phyloP scores from a whole-genome alignment of 306 rosid genomes.

The Sesbania bispinosa region DNA sequence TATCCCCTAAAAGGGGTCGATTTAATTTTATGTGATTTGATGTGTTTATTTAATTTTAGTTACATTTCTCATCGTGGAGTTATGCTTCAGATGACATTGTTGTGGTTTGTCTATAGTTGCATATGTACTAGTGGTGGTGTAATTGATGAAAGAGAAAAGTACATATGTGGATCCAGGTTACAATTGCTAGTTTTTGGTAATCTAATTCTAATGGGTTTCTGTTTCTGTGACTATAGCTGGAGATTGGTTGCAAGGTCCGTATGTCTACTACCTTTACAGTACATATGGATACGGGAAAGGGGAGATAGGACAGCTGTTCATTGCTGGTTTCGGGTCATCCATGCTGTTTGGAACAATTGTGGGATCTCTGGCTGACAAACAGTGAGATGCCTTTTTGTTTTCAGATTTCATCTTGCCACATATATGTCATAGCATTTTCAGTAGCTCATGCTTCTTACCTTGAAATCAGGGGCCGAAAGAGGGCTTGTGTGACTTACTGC shows the following conservation, averaged over 20 bases:
- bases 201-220: slow-evolving; percentile 37
- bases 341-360: slow-evolving; percentile 97
- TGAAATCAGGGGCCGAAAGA: slow-evolving; percentile 98
- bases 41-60: too few relatives aligned
- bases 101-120: neutral
- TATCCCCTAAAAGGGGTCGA: too few relatives aligned
- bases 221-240: slow-evolving; percentile 70
- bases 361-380: slow-evolving; percentile 98
- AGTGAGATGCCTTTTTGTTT: too few relatives aligned
- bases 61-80: neutral
- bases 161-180: slow-evolving; percentile 4
- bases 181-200: slow-evolving; percentile 10
- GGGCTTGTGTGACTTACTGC: slow-evolving; percentile 95
- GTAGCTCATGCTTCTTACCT: too few relatives aligned
- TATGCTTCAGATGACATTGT: neutral
- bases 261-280: slow-evolving; percentile 92
- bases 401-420: too few relatives aligned
- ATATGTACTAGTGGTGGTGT: neutral
- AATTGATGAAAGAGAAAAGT: neutral
- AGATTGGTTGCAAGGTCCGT: slow-evolving; percentile 99
- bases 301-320: slow-evolving; percentile 93
- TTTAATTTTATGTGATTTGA: too few relatives aligned
- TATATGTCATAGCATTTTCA: too few relatives aligned
- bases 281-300: slow-evolving; percentile 85
- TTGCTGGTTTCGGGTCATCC: slow-evolving; percentile 98